Conservation (phyloP, 148 eudicot species). For the Vaccinium darrowii region DNA sequence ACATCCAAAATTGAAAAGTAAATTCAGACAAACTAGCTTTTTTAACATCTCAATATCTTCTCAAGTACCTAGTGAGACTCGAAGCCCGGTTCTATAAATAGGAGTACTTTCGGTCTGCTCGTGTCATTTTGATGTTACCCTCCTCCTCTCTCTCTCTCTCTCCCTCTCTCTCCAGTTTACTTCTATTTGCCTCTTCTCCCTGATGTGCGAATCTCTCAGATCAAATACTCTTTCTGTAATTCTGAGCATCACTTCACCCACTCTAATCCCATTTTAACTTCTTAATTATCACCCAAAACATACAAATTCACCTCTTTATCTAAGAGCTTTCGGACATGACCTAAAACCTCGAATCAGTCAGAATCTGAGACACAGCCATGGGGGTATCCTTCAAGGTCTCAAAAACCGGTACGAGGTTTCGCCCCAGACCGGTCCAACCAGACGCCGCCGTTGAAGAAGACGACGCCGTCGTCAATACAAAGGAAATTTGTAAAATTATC, state of each 20-base stretch:
- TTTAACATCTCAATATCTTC: not conserved
- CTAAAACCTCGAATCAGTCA: not conserved
- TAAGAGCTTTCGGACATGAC: not conserved
- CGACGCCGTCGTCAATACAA: conserved; percentile 14
- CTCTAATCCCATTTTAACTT: not conserved
- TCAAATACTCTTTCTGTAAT: not conserved
- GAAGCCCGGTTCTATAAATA: too few species aligned
- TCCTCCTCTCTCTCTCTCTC: not conserved
- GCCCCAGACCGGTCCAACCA: conserved; percentile 41
- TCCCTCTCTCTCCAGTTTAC: not conserved
- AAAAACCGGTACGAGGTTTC: conserved; percentile 54
- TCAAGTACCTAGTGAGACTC: not conserved
- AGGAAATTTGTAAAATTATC: conserved; percentile 25
- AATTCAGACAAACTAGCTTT: too few species aligned
- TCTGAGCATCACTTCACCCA: not conserved
- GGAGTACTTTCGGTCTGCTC: not conserved
- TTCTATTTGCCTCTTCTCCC: not conserved
- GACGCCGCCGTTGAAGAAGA: conserved; percentile 29
- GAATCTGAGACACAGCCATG: conserved; percentile 36
- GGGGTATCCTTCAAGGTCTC: conserved; percentile 88
- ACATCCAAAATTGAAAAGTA: too few species aligned
- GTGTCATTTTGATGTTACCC: not conserved
- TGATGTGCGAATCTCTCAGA: not conserved
- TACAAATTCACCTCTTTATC: not conserved
- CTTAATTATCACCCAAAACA: not conserved